Evolutionary conservation across 495 filamentous ascomycete genomes (phyloP), one percentile per base, ranked within the genome.

Genomic region (Trichoderma erinaceum): DNA sequence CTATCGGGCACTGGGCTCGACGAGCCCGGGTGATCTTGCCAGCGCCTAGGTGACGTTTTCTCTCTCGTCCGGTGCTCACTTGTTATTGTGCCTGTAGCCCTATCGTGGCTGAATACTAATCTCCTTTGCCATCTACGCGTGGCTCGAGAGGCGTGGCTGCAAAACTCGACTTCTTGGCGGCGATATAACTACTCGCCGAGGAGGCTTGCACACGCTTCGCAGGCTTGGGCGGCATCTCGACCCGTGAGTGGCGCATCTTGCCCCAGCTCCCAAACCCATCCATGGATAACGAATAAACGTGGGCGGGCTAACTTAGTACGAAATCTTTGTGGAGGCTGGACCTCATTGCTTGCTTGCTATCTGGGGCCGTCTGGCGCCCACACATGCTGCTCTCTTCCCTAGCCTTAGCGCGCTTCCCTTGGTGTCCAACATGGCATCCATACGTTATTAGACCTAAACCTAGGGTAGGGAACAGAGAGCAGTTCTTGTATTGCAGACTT

Each of bases 361-460:
- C 56, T 61, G 56, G 56, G 56, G 56, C 56, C 27, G 56, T 29
- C 56, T 61, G 50, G 50, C 50, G 56, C 56, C 56, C 56, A 61
- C 56, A 25, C 56, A 16, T 61, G 23, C 56, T 32, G 13, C 25
- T 61, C 56, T 32, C 12, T 38, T 38, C 35, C 35, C 7, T 38
- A 38, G 35, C 35, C 35, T 61, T 61, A 61, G 56, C 56, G 56
- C 56, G 56, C 56, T 61, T 61, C 56, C 56, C 56, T 38, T 38
- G 35, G 56, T 61, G 56, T 61, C 56, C 56, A 61, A 61, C 56
- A 61, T 61, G 56, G 56, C 56, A 61, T 61, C 56, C 56, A 61
- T 61, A 61, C 56, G 56, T 23, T 61, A 52, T 52, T n/a, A 61
- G 56, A 61, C 25, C 56, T 61, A 61, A 48, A 16, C 56, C 25